phyloP scores from a whole-genome alignment of 164 flowering plant species.

The Chimonanthus salicifolius region DNA sequence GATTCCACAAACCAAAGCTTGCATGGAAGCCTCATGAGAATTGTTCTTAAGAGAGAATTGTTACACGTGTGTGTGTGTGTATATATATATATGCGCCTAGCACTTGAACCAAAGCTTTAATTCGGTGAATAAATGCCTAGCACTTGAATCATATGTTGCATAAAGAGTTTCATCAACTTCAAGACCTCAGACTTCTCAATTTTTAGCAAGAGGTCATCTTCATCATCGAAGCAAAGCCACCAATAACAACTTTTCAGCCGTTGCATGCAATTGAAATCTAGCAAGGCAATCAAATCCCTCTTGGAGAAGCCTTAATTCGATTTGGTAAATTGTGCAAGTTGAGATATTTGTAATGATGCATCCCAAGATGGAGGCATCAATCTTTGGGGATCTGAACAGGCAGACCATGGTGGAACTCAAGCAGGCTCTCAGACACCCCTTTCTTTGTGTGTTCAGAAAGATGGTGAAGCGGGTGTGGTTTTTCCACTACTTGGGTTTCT shows the following conservation, averaged over 20 bases:
- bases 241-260: slow-evolving; percentile 25
- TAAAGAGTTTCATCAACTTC: slow-evolving; percentile 60
- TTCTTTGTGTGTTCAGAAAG: slow-evolving; percentile 63
- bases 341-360: slow-evolving; percentile 61
- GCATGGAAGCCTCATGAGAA: no score
- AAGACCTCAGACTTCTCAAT: slow-evolving; percentile 30
- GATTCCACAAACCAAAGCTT: no score
- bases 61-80: no score
- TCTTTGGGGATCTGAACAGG: slow-evolving; percentile 63
- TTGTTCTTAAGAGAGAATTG: no score
- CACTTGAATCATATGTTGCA: slow-evolving; percentile 63
- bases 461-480: slow-evolving; percentile 73
- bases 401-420: slow-evolving; percentile 40
- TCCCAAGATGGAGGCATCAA: slow-evolving; percentile 76
- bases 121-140: slow-evolving; percentile 39
- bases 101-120: slow-evolving; percentile 2
- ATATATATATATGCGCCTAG: no score
- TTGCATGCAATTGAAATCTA: slow-evolving; percentile 44
- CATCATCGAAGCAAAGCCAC: slow-evolving; percentile 7
- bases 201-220: slow-evolving; percentile 7
- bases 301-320: slow-evolving; percentile 31
- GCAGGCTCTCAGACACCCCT: slow-evolving; percentile 50
- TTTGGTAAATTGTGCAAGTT: slow-evolving; percentile 47
- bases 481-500: slow-evolving; percentile 53
- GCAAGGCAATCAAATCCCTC: slow-evolving; percentile 34